These are phyloP conservation scores for Moesziomyces parantarcticus DNA, from an alignment of 1,284 basidiomycete genomes.

Conservation along the genomic window DNA sequence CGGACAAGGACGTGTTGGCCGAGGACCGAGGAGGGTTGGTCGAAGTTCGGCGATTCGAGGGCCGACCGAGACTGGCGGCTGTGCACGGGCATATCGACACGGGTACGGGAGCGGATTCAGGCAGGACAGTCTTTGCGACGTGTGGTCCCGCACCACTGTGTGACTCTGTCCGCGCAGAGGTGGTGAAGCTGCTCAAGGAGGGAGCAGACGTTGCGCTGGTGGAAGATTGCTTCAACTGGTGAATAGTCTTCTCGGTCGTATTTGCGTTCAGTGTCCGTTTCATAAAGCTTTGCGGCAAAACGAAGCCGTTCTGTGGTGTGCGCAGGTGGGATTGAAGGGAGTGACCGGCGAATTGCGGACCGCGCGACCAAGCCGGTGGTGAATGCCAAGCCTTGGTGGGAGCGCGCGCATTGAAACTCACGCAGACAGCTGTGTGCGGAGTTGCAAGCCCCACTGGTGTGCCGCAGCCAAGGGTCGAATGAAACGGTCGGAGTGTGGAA, in stretches of 20 bases:
- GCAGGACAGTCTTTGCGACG: constrained; percentile 19
- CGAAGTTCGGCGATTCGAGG: constrained; percentile 10
- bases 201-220: constrained; percentile 10
- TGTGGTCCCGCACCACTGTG: constrained; percentile 25
- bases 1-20: constrained; percentile 7
- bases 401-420: background rate
- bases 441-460: background rate
- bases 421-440: background rate
- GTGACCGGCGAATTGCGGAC: constrained; percentile 1
- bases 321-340: background rate
- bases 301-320: too few species aligned
- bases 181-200: constrained; percentile 12
- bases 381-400: constrained; percentile 3
- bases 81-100: constrained; percentile 15
- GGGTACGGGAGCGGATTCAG: background rate
- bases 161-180: constrained; percentile 14
- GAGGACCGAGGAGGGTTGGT: constrained; percentile 1
- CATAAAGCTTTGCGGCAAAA: too few species aligned
- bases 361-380: background rate
- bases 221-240: constrained; percentile 23
- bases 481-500: constrained; percentile 5
- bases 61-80: constrained; percentile 18
- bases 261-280: background rate
- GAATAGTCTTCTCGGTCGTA: background rate
- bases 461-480: background rate